phyloP scores from a whole-genome alignment of 345 rosid genomes.

The Aegle marmelos region DNA sequence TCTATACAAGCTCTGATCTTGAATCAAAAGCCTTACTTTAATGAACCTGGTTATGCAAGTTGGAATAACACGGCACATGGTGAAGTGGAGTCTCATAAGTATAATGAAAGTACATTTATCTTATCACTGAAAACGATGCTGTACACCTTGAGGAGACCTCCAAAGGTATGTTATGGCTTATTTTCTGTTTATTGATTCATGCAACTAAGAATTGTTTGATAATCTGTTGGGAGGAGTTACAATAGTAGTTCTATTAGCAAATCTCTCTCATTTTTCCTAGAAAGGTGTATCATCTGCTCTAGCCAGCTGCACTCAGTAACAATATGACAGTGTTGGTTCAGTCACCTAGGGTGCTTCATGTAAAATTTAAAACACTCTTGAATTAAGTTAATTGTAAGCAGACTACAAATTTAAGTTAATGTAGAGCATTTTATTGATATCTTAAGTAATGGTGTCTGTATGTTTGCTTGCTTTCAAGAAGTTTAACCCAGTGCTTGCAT shows the following conservation, averaged over 20 bases:
- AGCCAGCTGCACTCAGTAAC: not conserved
- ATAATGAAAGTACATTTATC: slow-evolving; percentile 65
- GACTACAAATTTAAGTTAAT: not conserved
- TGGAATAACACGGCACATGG: slow-evolving; percentile 43
- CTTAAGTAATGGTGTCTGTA: not conserved
- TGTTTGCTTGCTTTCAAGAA: not conserved
- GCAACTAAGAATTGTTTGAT: not conserved
- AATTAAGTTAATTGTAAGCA: not conserved
- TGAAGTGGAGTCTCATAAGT: slow-evolving; percentile 42
- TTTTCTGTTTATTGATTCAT: not conserved
- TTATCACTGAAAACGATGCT: slow-evolving; percentile 71
- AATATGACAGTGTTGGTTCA: not conserved
- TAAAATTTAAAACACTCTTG: not conserved
- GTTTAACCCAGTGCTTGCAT: not conserved
- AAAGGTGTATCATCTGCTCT: not conserved
- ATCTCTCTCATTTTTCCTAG: not conserved
- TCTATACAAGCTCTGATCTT: slow-evolving; percentile 92
- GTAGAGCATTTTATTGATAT: not conserved
- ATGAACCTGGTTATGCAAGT: slow-evolving; percentile 76
- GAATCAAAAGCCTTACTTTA: slow-evolving; percentile 78
- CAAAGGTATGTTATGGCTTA: slow-evolving; percentile 48
- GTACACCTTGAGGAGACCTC: slow-evolving; percentile 71
- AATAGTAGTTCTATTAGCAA: not conserved
- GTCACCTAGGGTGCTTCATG: not conserved
- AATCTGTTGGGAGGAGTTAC: not conserved